Evolutionary conservation across 2,329 filamentous ascomycete genomes (phyloP), one percentile per base, ranked within the genome.

Genomic region (Bipolaris zeicola): DNA sequence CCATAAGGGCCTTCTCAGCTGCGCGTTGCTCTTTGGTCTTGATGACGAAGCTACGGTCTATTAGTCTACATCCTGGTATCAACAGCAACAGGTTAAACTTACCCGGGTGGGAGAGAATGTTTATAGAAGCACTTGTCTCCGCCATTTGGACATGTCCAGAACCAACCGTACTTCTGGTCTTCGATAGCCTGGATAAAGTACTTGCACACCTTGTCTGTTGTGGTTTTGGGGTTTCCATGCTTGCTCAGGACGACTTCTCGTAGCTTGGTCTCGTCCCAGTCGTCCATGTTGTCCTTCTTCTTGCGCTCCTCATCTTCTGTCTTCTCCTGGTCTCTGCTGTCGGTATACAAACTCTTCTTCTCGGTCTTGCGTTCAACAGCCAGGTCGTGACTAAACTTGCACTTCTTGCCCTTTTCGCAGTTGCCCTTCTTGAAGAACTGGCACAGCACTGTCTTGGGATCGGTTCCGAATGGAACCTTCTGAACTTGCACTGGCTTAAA

Each of bases 201-300:
- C 79, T 98, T 99, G 91, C 95, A 99, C 65, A 99, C 95, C 80
- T 98, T 99, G 75, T 99, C 95, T 44, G 95, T 99, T 5, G 90
- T 91, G 20, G 93, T 96, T 75, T 89, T 88, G 58, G 96, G 95
- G 78, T 99, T 99, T 50, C 95, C 95, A 78, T 99, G 96, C 82
- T 99, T 99, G 70, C 90, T 96, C 75, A 96, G 69, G 22, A 99
- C 92, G 34, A 99, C 95, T 53, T 89, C 89, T 68, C 90, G 86
- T 69, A 99, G 80, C 79, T 98, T 96, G 76, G 96, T 94, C 77
- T 99, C 96, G 74, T 98, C 94, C 95, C 95, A 99, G 72, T 96
- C 90, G 33, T 91, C 92, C 77, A 96, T 97, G 2, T 91, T 95
- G 78, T 99, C 95, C 66, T 86, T 85, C 81, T 95, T 93, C 82